A percentile compares a stretch with the other conserved stretches of the same genome.
These are phyloP conservation scores for Novymonas esmeraldas DNA, from an alignment of 208 protist genomes.

Conservation along the genomic window DNA sequence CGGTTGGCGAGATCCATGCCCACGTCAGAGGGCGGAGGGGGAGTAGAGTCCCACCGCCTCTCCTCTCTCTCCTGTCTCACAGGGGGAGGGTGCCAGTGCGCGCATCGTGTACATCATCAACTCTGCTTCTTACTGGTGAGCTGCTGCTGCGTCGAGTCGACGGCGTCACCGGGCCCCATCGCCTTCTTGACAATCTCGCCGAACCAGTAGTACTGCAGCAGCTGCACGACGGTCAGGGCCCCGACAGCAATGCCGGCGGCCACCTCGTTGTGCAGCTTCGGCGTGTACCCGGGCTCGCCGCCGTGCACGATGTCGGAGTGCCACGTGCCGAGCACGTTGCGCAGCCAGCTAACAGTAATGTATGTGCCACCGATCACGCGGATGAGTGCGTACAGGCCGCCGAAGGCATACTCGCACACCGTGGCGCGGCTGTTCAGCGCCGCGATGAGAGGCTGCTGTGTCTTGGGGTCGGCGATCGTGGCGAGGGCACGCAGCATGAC, in stretches of 20 bases:
- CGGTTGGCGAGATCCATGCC: no score
- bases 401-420: slow-evolving; percentile 65
- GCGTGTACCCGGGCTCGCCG: slow-evolving; percentile 31
- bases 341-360: slow-evolving; percentile 54
- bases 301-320: slow-evolving; percentile 31
- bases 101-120: no score
- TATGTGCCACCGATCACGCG: slow-evolving; percentile 70
- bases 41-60: no score
- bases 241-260: slow-evolving; percentile 52
- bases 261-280: slow-evolving; percentile 60
- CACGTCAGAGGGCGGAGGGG: no score
- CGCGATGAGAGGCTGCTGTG: slow-evolving; percentile 27
- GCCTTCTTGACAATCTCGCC: slow-evolving; percentile 62
- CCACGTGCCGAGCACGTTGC: slow-evolving; percentile 29
- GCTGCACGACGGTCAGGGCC: slow-evolving; percentile 53
- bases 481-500: slow-evolving; percentile 48
- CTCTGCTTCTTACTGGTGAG: no score
- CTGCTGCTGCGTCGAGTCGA: no score
- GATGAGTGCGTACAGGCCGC: slow-evolving; percentile 62
- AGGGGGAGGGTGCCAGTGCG: no score
- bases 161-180: slow-evolving; percentile 14
- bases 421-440: slow-evolving; percentile 22
- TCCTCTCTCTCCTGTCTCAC: no score
- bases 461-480: slow-evolving; percentile 16
- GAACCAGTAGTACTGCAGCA: slow-evolving; percentile 88